Percentiles rank a stretch among this genome's conserved stretches.
These are phyloP conservation scores for Suhomyces pyralidae DNA, from an alignment of 805 yeast species.

Conservation along the genomic window DNA sequence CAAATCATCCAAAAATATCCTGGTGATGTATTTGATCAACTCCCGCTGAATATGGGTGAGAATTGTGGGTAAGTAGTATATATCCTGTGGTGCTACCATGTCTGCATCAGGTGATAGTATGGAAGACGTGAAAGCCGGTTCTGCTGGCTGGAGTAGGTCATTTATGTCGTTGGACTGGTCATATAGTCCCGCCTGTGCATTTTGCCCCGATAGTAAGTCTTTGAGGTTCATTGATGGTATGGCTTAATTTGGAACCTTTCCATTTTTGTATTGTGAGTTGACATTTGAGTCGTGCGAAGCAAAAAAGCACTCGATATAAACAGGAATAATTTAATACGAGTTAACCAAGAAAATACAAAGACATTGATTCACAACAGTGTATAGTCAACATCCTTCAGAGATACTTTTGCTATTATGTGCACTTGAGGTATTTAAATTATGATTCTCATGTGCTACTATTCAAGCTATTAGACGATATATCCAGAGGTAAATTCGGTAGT, in stretches of 20 bases:
- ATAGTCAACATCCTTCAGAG: no score
- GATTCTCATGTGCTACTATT: no score
- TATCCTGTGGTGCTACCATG: conserved; percentile 12
- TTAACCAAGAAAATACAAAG: no score
- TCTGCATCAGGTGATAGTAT: conserved; percentile 1
- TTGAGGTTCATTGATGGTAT: conserved; percentile 31
- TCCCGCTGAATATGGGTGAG: conserved; percentile 34
- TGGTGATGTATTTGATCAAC: conserved; percentile 30
- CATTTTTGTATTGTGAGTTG: not conserved
- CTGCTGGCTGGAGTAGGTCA: conserved; percentile 5
- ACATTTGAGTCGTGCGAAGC: not conserved
- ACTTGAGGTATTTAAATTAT: no score
- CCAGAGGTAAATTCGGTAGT: no score
- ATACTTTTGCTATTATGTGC: no score
- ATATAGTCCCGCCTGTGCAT: conserved; percentile 17
- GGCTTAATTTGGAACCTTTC: not conserved
- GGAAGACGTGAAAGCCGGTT: conserved; percentile 2
- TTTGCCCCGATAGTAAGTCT: conserved; percentile 38
- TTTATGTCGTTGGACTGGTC: conserved; percentile 9
- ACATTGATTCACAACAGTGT: no score
- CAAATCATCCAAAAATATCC: conserved; percentile 27
- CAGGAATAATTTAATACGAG: no score
- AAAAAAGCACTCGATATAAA: no score
- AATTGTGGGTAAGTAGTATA: conserved; percentile 34
- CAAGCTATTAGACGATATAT: no score